Conservation (phyloP, 2,329 filamentous ascomycete genomes). For the Epicoccum sorghinum region DNA sequence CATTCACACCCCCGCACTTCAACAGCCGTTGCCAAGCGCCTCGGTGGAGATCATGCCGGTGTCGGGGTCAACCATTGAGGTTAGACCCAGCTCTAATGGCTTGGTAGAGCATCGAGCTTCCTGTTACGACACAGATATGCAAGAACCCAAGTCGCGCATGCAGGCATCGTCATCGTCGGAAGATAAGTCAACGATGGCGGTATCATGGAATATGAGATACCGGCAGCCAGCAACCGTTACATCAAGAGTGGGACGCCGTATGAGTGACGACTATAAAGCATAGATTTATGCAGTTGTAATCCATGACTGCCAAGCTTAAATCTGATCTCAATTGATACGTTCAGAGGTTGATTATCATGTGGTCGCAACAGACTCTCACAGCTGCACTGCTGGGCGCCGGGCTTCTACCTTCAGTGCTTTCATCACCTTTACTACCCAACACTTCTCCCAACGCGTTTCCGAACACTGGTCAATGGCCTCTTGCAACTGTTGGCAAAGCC, state of each 20-base stretch:
- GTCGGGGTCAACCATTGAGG: neutral
- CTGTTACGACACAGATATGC: constrained; percentile 22
- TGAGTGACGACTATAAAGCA: neutral
- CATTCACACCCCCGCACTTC: constrained; percentile 8
- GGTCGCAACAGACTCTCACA: constrained; percentile 6
- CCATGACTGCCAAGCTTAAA: too few species aligned
- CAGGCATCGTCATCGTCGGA: constrained; percentile 16
- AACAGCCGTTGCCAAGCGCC: constrained; percentile 5
- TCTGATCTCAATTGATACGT: too few species aligned
- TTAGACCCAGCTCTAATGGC: constrained; percentile 8
- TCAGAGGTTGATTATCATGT: constrained; percentile 11
- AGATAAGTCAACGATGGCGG: constrained; percentile 4
- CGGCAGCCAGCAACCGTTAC: constrained; percentile 7
- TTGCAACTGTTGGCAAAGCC: constrained; percentile 34
- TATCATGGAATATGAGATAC: constrained; percentile 14
- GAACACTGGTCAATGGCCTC: constrained; percentile 43
- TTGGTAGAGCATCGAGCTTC: constrained; percentile 23
- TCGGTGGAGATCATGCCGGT: constrained; percentile 5
- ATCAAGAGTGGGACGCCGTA: neutral
- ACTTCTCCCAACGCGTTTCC: constrained; percentile 22
- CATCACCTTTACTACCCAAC: constrained; percentile 22
- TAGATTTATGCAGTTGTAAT: too few species aligned
- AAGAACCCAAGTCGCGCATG: constrained; percentile 14
- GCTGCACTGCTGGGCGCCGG: constrained; percentile 10
- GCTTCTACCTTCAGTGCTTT: constrained; percentile 11